Evolutionary conservation across 2,329 filamentous ascomycete genomes (phyloP).

Genomic region (Penicillium olsonii): DNA sequence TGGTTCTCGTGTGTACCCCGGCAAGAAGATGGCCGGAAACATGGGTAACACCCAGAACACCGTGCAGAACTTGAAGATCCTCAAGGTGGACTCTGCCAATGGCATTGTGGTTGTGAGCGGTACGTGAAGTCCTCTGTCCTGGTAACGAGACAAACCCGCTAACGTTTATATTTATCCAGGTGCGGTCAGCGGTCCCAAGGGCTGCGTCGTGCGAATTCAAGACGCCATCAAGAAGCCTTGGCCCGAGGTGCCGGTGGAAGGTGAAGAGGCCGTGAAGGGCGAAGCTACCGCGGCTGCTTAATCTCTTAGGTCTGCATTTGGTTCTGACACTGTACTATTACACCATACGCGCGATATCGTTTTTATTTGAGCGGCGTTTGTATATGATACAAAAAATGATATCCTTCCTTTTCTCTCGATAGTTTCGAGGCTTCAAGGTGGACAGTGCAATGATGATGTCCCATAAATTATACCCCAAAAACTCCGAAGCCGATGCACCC

Average conservation of each 20-base stretch:
- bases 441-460: conserved; percentile 7
- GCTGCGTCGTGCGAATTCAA: conserved; percentile 78
- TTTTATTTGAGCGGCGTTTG: conserved; percentile 39
- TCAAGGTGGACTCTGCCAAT: conserved; percentile 83
- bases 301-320: conserved; percentile 4
- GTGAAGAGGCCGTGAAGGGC: no score
- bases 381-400: conserved; percentile 45
- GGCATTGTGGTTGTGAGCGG: conserved; percentile 89
- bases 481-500: conserved; percentile 25
- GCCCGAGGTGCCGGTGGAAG: conserved; percentile 51
- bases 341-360: conserved; percentile 32
- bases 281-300: conserved; percentile 32
- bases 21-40: conserved; percentile 96
- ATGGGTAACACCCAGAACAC: conserved; percentile 92
- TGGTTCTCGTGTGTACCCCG: conserved; percentile 87
- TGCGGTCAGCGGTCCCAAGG: conserved; percentile 83
- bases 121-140: no score
- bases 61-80: conserved; percentile 84
- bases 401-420: conserved; percentile 28
- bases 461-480: conserved; percentile 19
- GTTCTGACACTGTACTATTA: conserved; percentile 39
- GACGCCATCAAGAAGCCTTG: conserved; percentile 88
- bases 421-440: conserved; percentile 1
- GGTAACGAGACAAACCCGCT: no score
- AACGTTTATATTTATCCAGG: conserved; percentile 41